A percentile compares a stretch with the other conserved stretches of the same genome.
Evolutionary conservation across 306 rosid species (phyloP).

Genomic region (Purshia tridentata): DNA sequence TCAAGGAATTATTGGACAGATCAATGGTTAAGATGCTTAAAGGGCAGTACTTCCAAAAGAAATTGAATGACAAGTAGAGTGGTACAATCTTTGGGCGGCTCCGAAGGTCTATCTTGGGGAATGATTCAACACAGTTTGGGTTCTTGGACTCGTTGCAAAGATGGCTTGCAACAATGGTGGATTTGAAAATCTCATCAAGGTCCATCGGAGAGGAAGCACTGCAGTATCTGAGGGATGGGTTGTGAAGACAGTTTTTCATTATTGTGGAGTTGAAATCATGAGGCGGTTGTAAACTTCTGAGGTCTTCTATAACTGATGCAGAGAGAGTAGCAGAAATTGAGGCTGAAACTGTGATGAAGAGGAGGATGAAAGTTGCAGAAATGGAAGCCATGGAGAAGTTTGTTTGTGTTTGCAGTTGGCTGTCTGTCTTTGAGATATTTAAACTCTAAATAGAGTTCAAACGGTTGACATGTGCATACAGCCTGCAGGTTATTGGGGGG

Average conservation of each 20-base stretch:
- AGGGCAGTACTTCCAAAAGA: constrained; percentile 81
- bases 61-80: constrained; percentile 63
- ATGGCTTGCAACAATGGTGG: constrained; percentile 67
- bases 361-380: constrained; percentile 28
- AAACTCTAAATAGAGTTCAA: constrained; percentile 1
- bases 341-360: constrained; percentile 23
- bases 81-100: constrained; percentile 49
- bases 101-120: constrained; percentile 63
- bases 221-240: constrained; percentile 72
- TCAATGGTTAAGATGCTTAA: constrained; percentile 51
- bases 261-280: constrained; percentile 63
- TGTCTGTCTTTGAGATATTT: background rate
- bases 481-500: background rate
- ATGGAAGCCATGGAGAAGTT: constrained; percentile 47
- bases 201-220: constrained; percentile 40
- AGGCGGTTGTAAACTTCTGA: constrained; percentile 53
- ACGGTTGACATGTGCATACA: constrained; percentile 16
- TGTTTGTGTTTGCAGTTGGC: background rate
- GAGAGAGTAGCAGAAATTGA: constrained; percentile 23
- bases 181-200: constrained; percentile 62
- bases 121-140: constrained; percentile 58
- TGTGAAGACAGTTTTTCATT: constrained; percentile 47
- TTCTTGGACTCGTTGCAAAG: constrained; percentile 70
- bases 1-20: constrained; percentile 55
- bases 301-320: constrained; percentile 65